Percentiles rank a stretch among this genome's conserved stretches.
These are phyloP conservation scores for Blastobotrys terrestris DNA, from an alignment of 805 yeast genomes.

Conservation along the genomic window DNA sequence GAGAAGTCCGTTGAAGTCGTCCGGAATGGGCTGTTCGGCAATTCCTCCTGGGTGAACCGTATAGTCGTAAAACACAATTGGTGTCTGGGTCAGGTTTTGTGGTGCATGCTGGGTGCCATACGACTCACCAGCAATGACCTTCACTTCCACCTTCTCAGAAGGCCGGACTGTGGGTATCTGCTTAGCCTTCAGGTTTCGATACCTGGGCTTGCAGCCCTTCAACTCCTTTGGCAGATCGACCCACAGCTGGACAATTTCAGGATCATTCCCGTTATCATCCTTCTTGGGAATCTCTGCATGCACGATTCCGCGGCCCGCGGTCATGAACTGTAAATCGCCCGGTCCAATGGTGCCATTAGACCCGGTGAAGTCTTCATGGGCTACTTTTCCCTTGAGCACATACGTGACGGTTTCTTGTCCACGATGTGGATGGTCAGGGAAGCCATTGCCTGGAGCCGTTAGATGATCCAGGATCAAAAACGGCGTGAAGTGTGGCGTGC, in stretches of 20 bases:
- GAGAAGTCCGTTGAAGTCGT: slow-evolving; percentile 62
- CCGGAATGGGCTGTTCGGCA: slow-evolving; percentile 54
- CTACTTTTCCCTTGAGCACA: slow-evolving; percentile 55
- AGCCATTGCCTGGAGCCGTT: slow-evolving; percentile 51
- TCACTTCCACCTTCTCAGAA: slow-evolving; percentile 55
- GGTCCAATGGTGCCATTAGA: slow-evolving; percentile 63
- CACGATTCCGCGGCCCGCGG: slow-evolving; percentile 81
- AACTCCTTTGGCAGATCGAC: slow-evolving; percentile 66
- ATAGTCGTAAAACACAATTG: slow-evolving; percentile 67
- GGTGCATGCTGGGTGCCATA: slow-evolving; percentile 66
- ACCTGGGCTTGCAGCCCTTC: slow-evolving; percentile 63
- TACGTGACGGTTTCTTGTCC: slow-evolving; percentile 75
- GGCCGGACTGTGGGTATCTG: slow-evolving; percentile 68
- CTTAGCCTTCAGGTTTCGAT: slow-evolving; percentile 60
- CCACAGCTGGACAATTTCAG: slow-evolving; percentile 79
- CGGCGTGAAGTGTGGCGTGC: slow-evolving; percentile 68
- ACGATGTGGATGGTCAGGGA: slow-evolving; percentile 79
- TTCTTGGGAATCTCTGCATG: slow-evolving; percentile 80
- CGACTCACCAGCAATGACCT: slow-evolving; percentile 70
- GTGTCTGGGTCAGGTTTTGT: slow-evolving; percentile 77
- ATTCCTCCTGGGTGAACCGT: slow-evolving; percentile 58
- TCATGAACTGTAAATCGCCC: slow-evolving; percentile 88
- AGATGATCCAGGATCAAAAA: slow-evolving; percentile 78
- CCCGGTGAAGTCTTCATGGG: slow-evolving; percentile 84
- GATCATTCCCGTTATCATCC: slow-evolving; percentile 35